Conservation (phyloP, 805 yeast genomes). For the Wickerhamiella azymoides region DNA sequence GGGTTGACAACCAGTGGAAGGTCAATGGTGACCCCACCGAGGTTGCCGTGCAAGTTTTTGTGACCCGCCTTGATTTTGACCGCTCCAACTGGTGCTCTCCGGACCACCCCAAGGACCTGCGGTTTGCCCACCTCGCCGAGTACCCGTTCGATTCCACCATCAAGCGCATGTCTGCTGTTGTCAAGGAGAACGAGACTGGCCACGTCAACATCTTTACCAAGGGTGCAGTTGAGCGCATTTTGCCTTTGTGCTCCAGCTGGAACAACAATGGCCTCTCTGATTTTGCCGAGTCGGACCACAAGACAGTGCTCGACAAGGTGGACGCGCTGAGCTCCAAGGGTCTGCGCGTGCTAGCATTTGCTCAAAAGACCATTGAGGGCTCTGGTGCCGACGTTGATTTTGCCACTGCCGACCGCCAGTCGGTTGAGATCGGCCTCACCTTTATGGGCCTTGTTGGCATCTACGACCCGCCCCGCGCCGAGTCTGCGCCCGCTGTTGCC, state of each 20-base stretch:
- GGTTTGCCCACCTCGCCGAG: slow-evolving; percentile 37
- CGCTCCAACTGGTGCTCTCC: slow-evolving; percentile 10
- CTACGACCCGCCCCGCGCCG: slow-evolving; percentile 67
- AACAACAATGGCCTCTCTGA: slow-evolving; percentile 19
- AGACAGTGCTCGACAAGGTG: slow-evolving; percentile 40
- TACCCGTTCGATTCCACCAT: slow-evolving; percentile 64
- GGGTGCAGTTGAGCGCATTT: slow-evolving; percentile 65
- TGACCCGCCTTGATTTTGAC: slow-evolving; percentile 38
- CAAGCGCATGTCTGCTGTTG: slow-evolving; percentile 59
- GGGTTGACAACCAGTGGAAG: slow-evolving; percentile 45
- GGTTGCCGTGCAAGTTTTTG: slow-evolving; percentile 71
- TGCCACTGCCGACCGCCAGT: slow-evolving; percentile 23
- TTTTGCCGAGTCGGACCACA: slow-evolving; percentile 31
- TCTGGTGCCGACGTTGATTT: slow-evolving; percentile 11
- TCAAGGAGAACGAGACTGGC: slow-evolving; percentile 26
- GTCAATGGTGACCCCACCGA: slow-evolving; percentile 87
- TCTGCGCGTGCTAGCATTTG: slow-evolving; percentile 60
- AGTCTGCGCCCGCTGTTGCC: slow-evolving; percentile 51
- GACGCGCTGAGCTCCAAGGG: slow-evolving; percentile 49
- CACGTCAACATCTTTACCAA: slow-evolving; percentile 36
- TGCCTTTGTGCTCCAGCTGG: slow-evolving; percentile 45
- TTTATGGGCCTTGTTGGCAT: slow-evolving; percentile 63
- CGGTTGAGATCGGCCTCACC: slow-evolving; percentile 39
- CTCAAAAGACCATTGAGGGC: slow-evolving; percentile 29
- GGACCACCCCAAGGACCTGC: slow-evolving; percentile 6